Conservation (phyloP, 805 yeast species). For the Yamadazyma sp. region DNA sequence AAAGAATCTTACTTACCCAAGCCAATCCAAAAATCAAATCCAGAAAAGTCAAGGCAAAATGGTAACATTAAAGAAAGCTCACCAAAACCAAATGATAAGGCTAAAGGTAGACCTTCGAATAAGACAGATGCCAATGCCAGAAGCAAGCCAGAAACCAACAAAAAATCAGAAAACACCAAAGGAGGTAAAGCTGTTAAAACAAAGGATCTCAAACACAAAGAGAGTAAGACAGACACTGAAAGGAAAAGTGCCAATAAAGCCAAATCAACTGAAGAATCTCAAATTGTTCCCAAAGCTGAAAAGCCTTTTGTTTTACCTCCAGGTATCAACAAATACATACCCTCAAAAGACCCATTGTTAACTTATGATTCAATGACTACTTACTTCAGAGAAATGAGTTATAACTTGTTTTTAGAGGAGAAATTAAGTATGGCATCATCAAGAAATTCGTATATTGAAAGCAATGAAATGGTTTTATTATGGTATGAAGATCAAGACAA, state of each 20-base stretch:
- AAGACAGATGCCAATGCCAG: not conserved
- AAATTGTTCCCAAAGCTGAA: constrained; percentile 2
- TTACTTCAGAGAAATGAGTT: constrained; percentile 58
- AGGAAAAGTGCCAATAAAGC: too few relatives aligned
- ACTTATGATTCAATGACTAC: constrained; percentile 47
- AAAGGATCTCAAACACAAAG: too few relatives aligned
- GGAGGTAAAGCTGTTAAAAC: not conserved
- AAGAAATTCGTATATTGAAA: constrained; percentile 29
- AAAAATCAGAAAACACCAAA: not conserved
- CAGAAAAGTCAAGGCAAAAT: not conserved
- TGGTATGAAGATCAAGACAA: constrained; percentile 50
- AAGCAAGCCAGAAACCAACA: not conserved
- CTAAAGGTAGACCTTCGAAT: not conserved
- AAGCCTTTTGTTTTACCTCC: constrained; percentile 16
- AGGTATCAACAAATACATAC: constrained; percentile 27
- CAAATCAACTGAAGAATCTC: not conserved
- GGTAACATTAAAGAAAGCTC: not conserved
- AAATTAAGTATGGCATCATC: constrained; percentile 35
- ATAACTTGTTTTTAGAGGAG: constrained; percentile 63
- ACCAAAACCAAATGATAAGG: not conserved
- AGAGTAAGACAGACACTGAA: too few relatives aligned
- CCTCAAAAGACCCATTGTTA: constrained; percentile 40
- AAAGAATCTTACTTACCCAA: not conserved
- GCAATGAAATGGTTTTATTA: constrained; percentile 46
- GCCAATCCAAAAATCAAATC: not conserved